Evolutionary conservation across 768 basidiomycete genomes (phyloP).

Genomic region (Naganishia vishniacii): DNA sequence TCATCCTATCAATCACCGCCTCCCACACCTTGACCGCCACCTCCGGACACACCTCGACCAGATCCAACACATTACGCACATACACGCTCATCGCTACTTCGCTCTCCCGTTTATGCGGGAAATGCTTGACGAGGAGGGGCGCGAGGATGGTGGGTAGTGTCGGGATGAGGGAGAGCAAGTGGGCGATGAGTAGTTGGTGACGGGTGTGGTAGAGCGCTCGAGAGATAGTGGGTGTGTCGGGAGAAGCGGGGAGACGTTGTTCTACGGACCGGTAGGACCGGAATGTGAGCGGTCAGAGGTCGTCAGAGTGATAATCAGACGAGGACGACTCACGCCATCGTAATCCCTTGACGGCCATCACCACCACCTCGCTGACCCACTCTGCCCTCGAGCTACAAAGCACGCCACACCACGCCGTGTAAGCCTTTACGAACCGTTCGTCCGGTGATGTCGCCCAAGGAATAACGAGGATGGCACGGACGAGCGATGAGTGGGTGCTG

Average conservation of each 20-base stretch:
- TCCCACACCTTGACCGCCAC: slow-evolving; percentile 72
- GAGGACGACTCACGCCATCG: slow-evolving; percentile 18
- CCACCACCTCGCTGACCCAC: slow-evolving; percentile 77
- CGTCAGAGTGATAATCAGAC: not conserved
- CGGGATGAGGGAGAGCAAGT: slow-evolving; percentile 83
- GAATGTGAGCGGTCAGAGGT: slow-evolving; percentile 26
- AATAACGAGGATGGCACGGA: slow-evolving; percentile 77
- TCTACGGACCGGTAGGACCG: too few species aligned
- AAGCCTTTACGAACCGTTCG: slow-evolving; percentile 73
- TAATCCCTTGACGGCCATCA: slow-evolving; percentile 69
- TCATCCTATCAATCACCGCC: slow-evolving; percentile 84
- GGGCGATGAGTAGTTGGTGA: slow-evolving; percentile 74
- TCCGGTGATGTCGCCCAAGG: slow-evolving; percentile 89
- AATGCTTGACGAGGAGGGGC: slow-evolving; percentile 73
- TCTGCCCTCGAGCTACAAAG: slow-evolving; percentile 85
- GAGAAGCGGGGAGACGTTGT: slow-evolving; percentile 24
- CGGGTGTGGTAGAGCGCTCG: slow-evolving; percentile 78
- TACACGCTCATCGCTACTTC: slow-evolving; percentile 76
- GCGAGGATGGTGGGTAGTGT: slow-evolving; percentile 81
- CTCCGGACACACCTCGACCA: slow-evolving; percentile 83
- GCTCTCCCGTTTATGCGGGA: slow-evolving; percentile 88
- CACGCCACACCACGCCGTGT: slow-evolving; percentile 83
- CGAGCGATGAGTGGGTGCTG: slow-evolving; percentile 67
- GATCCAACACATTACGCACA: slow-evolving; percentile 76
- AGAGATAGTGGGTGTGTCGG: slow-evolving; percentile 59